Conservation (phyloP, 805 yeast species). For the Alloascoidea africana region DNA sequence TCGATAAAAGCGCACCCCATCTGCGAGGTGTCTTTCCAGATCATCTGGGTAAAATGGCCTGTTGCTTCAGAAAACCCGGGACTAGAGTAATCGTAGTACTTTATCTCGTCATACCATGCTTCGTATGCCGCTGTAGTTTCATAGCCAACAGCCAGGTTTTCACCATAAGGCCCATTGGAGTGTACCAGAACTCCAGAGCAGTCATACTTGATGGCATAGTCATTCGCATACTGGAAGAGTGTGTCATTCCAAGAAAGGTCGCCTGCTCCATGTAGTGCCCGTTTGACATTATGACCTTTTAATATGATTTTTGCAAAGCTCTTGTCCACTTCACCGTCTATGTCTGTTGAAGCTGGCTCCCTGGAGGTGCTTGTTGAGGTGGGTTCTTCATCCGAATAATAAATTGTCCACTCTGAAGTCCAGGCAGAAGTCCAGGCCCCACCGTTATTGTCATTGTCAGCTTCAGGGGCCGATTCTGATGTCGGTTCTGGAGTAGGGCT, state of each 20-base stretch:
- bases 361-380: not conserved
- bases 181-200: slow-evolving; percentile 46
- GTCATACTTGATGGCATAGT: slow-evolving; percentile 35
- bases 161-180: slow-evolving; percentile 55
- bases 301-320: slow-evolving; percentile 23
- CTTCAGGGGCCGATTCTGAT: too few relatives aligned
- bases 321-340: not conserved
- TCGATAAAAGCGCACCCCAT: slow-evolving; percentile 53
- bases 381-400: not conserved
- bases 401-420: not conserved
- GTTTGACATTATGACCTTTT: slow-evolving; percentile 42
- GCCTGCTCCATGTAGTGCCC: slow-evolving; percentile 37
- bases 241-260: slow-evolving; percentile 36
- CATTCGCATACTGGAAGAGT: slow-evolving; percentile 37
- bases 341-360: not conserved
- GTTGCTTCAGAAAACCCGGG: slow-evolving; percentile 32
- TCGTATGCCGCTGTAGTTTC: slow-evolving; percentile 32
- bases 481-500: too few relatives aligned
- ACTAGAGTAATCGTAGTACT: slow-evolving; percentile 31
- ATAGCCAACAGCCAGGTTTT: slow-evolving; percentile 64
- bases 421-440: slow-evolving; percentile 1
- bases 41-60: slow-evolving; percentile 71
- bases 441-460: too few relatives aligned
- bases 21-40: slow-evolving; percentile 46
- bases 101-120: slow-evolving; percentile 64